These are phyloP conservation scores for Calonectria honghensis DNA, from an alignment of 2,329 filamentous ascomycete species.

Conservation along the genomic window DNA sequence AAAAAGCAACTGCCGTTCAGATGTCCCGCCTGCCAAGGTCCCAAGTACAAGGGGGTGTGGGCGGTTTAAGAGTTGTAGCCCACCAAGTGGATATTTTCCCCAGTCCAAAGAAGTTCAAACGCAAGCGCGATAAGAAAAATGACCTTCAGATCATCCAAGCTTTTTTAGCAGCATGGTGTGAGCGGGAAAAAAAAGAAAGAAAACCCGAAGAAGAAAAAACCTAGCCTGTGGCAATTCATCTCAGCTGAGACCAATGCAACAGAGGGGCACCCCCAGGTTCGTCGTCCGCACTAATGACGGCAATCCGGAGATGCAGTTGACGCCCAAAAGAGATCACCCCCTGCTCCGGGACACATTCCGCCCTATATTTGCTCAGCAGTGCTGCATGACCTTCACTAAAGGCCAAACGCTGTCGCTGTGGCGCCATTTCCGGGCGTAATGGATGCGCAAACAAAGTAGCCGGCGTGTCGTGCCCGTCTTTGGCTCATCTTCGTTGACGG, in stretches of 20 bases:
- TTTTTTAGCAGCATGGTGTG: too few species aligned
- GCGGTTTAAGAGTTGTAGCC: not conserved
- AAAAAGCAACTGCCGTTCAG: slow-evolving; percentile 25
- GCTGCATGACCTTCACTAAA: not conserved
- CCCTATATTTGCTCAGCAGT: not conserved
- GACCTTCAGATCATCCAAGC: not conserved
- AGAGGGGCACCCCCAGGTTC: slow-evolving; percentile 2
- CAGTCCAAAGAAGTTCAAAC: not conserved
- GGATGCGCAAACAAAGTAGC: not conserved
- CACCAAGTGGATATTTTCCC: slow-evolving; percentile 21
- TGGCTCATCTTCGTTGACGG: not conserved
- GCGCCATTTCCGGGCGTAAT: not conserved
- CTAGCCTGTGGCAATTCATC: slow-evolving; percentile 1
- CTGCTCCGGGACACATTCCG: not conserved
- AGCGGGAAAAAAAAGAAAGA: too few species aligned
- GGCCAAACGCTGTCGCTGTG: not conserved
- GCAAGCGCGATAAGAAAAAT: not conserved
- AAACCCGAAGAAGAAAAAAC: not conserved
- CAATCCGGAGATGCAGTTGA: slow-evolving; percentile 5
- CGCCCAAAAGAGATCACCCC: not conserved
- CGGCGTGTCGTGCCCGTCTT: not conserved
- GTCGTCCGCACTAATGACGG: not conserved
- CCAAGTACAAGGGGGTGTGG: not conserved
- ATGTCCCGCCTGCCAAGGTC: slow-evolving; percentile 9
- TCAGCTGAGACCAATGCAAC: not conserved